Percentiles rank a stretch among this genome's conserved stretches.
Conservation (phyloP, 139 green algal species). For the Chlamydomonas asymmetrica region DNA sequence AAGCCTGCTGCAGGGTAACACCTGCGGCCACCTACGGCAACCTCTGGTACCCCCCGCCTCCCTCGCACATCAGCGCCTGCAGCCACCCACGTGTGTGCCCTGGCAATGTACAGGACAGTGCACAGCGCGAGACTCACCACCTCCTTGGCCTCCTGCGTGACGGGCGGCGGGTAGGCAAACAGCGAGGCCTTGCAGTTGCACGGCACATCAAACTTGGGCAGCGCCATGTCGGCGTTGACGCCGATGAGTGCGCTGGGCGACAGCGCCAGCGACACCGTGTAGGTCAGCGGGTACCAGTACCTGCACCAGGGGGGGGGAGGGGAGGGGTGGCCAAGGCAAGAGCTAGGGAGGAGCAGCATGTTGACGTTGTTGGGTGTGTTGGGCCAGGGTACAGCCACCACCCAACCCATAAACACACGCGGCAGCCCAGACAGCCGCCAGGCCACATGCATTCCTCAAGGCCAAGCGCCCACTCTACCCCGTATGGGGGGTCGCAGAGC, state of each 20-base stretch:
- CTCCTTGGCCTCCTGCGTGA: slow-evolving; percentile 66
- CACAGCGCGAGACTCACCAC: slow-evolving; percentile 36
- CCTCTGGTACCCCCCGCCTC: too few species aligned
- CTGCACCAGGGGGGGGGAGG: slow-evolving; percentile 8
- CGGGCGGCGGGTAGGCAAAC: slow-evolving; percentile 88
- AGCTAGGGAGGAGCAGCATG: too few species aligned
- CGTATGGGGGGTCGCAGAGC: too few species aligned
- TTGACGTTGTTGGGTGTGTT: too few species aligned
- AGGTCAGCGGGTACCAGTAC: slow-evolving; percentile 96
- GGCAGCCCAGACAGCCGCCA: too few species aligned
- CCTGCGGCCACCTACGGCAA: too few species aligned
- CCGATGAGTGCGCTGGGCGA: slow-evolving; percentile 87
- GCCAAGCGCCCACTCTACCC: too few species aligned
- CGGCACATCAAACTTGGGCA: slow-evolving; percentile 72
- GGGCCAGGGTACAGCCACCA: background rate
- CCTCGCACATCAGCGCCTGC: too few species aligned
- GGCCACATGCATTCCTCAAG: too few species aligned
- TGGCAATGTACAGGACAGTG: background rate
- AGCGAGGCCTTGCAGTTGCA: slow-evolving; percentile 72
- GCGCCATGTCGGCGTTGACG: slow-evolving; percentile 78
- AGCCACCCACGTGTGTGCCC: background rate
- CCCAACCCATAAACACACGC: background rate
- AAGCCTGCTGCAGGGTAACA: too few species aligned
- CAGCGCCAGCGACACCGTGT: slow-evolving; percentile 89
- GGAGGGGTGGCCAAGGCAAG: background rate